Evolutionary conservation across 2,329 filamentous ascomycete species (phyloP), one percentile per base, ranked within the genome.

Genomic region (Trichoderma pleuroti): DNA sequence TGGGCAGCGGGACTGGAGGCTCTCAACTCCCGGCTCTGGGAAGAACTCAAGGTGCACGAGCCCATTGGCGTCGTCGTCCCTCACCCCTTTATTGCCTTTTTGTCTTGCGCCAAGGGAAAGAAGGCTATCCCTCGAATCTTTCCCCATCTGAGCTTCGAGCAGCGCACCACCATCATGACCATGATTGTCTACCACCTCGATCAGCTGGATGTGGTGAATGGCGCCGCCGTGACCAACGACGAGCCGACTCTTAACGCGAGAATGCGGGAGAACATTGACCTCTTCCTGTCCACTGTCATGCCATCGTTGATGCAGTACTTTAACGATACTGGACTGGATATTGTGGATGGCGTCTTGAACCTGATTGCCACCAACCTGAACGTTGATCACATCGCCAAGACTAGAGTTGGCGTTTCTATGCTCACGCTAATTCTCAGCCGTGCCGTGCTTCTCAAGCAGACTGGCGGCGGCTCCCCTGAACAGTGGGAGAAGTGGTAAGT

Each of bases 151-250:
- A 92, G 92, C 73, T 92, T 94, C 73, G 92, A 98, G 78, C 94
- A 98, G 81, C 93, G 95, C 63, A 94, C 96, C 26, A 98, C 94
- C 1, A 93, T 98, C 73, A 86, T 99, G 73, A 99, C 96, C 6
- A 95, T 99, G 87, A 95, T 99, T 74, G 89, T 97, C 71, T 91
- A 98, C 65, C 94, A 98, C 76, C 89, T 99, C 36, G 96, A 98
- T 79, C 90, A 92, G 74, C 86, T 99, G 52, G 94, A 98, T 76
- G 95, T 99, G 63, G 91, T 98, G 71, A 90, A 92, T 70, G 89
- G 92, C 69, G 94, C 92, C 1, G 90, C 93, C 74, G 89, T 94
- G 61, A 87, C 87, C 11, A 87, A 89, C 10, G 92, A 91, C 18
- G 92, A 97, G 77, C 88, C 91, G 62, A 82, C 81, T 26, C 86